Evolutionary conservation across 805 yeast genomes (phyloP), one percentile per base, ranked within the genome.

Genomic region (Naumovozyma baii): DNA sequence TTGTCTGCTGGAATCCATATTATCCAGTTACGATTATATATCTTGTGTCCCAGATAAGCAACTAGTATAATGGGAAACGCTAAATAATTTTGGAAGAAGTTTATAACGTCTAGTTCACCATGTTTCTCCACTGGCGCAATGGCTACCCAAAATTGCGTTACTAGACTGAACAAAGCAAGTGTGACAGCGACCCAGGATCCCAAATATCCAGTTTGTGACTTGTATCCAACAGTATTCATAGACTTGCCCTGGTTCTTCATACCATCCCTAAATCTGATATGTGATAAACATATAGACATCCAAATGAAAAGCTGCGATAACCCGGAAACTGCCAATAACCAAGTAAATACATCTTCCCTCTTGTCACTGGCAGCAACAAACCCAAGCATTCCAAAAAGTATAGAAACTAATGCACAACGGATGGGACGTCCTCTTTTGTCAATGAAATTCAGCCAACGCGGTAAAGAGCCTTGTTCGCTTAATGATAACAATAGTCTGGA

Each of bases 301-400:
- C 94, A 83, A 28, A 84, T 78, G 62, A 81, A 76, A 43, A 83
- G 67, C n/a, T 87, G 77, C 1, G 87, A 76, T 46, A 83, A 66
- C 44, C 88, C 88, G 31, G 86, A 78, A 26, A 83, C 60, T n/a
- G 88, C 82, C 51, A 80, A 66, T 60, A 83, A 61, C 92, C 92
- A 83, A 48, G 68, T 67, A 64, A 83, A 84, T 20, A 81, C 80
- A 5, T 63, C 71, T 37, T 69, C 70, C 50, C 77, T 67, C 42
- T 70, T 62, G 8, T 69, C 61, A 31, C 81, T 73, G 4, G 84
- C 84, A 31, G 80, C 74, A 34, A 83, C 64, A 59, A 74, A 79
- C 36, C 80, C 74, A 18, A 79, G 57, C 29, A 74, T 62, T 19
- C 84, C 85, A 49, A 79, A 67, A 29, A 54, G 10, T 15, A 64